Evolutionary conservation across 2,329 filamentous ascomycete species (phyloP).

Genomic region (Monilinia fructigena): DNA sequence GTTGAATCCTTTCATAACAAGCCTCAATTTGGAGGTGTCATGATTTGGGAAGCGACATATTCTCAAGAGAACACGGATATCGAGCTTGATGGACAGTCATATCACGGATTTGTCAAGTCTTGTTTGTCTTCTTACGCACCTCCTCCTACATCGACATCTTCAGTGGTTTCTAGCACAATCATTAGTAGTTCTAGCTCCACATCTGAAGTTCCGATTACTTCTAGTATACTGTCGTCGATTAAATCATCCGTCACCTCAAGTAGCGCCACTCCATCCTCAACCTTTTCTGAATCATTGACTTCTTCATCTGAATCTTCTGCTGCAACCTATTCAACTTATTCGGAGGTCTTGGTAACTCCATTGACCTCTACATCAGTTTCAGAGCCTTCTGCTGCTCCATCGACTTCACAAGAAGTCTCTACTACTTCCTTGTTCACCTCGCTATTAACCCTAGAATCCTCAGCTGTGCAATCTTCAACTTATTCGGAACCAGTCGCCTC

Average conservation of each 20-base stretch:
- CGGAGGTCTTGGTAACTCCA: background rate
- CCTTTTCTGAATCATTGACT: background rate
- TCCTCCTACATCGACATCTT: conserved; percentile 20
- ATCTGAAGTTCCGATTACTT: background rate
- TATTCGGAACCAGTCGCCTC: background rate
- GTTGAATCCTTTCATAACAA: conserved; percentile 30
- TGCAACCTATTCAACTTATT: background rate
- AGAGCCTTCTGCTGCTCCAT: background rate
- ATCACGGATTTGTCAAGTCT: conserved; percentile 30
- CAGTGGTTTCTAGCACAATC: conserved; percentile 17
- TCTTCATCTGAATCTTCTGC: background rate
- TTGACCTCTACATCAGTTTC: background rate
- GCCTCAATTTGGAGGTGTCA: conserved; percentile 40
- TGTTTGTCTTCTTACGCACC: conserved; percentile 25
- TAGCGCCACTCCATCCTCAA: conserved; percentile 5
- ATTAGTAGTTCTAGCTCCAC: conserved; percentile 18
- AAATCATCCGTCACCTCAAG: too few species aligned
- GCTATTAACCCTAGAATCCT: background rate
- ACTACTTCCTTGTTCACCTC: background rate
- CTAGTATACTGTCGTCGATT: background rate
- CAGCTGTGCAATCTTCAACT: background rate
- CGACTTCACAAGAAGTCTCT: background rate
- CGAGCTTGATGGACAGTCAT: conserved; percentile 23
- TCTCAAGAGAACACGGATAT: conserved; percentile 29
- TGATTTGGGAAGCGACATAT: conserved; percentile 39